Conservation (phyloP, 2,329 filamentous ascomycete species). For the Colletotrichum magnum region DNA sequence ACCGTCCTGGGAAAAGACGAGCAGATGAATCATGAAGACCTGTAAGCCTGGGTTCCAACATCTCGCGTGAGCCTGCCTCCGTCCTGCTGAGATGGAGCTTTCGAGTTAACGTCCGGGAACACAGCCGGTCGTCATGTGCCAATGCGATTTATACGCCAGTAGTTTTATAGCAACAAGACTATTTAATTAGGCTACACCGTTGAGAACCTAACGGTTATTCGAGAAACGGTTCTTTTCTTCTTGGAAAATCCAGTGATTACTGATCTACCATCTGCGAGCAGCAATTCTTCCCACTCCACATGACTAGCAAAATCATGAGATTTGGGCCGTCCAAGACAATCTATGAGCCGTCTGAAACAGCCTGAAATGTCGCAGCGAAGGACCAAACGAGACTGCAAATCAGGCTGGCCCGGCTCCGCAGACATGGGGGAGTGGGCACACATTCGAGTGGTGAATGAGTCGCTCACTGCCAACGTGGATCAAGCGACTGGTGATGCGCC, state of each 20-base stretch:
- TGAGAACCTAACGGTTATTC: not conserved
- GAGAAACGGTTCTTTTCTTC: not conserved
- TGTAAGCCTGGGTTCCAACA: not conserved
- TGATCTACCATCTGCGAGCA: not conserved
- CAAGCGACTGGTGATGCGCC: conserved; percentile 11
- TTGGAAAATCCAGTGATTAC: too few species aligned
- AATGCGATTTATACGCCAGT: not conserved
- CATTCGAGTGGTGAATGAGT: conserved; percentile 14
- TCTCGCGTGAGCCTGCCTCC: not conserved
- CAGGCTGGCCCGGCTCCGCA: conserved; percentile 23
- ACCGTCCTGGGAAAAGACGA: not conserved
- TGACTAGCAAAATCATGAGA: conserved; percentile 5
- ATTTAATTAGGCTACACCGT: not conserved
- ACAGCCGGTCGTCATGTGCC: not conserved
- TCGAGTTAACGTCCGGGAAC: not conserved
- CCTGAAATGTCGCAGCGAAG: conserved; percentile 20
- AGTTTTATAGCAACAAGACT: not conserved
- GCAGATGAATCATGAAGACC: not conserved
- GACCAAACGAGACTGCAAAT: conserved; percentile 24
- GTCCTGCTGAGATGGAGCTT: too few species aligned
- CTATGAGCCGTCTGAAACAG: conserved; percentile 10
- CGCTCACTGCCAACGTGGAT: conserved; percentile 17
- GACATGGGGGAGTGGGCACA: not conserved
- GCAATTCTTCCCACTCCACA: conserved; percentile 1
- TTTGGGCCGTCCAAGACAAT: not conserved